Conservation (phyloP, 1,139 yeast genomes). For the Hanseniaspora gamundiae region DNA sequence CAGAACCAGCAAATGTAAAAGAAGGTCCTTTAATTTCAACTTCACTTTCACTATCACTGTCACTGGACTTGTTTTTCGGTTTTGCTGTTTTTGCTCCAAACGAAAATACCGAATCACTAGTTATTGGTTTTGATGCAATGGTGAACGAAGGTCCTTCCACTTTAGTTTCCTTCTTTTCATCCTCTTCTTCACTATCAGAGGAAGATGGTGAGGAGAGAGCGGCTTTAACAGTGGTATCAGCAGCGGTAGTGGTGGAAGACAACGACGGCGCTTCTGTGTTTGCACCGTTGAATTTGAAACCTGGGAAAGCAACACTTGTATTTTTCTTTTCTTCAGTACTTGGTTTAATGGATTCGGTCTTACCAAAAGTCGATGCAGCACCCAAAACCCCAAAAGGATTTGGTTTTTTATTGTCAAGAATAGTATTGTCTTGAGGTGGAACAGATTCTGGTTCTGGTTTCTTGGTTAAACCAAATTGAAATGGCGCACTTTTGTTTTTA, state of each 20-base stretch:
- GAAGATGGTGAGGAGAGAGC: background rate
- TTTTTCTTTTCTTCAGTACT: background rate
- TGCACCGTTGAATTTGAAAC: too few relatives aligned
- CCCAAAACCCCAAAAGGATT: background rate
- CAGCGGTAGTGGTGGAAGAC: too few relatives aligned
- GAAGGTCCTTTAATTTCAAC: slow-evolving; percentile 50
- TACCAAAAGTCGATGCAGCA: background rate
- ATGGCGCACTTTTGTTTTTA: background rate
- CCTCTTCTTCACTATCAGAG: slow-evolving; percentile 5
- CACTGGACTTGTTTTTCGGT: slow-evolving; percentile 29
- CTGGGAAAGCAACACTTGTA: too few relatives aligned
- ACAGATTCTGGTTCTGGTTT: background rate
- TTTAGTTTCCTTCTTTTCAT: slow-evolving; percentile 35
- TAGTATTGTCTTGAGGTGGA: background rate
- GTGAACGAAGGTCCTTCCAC: slow-evolving; percentile 60
- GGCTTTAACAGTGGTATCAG: background rate
- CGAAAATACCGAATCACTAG: slow-evolving; percentile 47
- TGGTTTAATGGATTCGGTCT: background rate
- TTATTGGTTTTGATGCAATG: slow-evolving; percentile 38
- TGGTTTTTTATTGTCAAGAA: background rate
- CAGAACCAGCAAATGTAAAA: slow-evolving; percentile 39
- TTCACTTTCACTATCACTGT: slow-evolving; percentile 42
- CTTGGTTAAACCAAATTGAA: background rate
- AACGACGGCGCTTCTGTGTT: too few relatives aligned
- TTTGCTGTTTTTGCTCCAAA: slow-evolving; percentile 40